Conservation (phyloP, 345 rosid species). For the Anacardium occidentale region DNA sequence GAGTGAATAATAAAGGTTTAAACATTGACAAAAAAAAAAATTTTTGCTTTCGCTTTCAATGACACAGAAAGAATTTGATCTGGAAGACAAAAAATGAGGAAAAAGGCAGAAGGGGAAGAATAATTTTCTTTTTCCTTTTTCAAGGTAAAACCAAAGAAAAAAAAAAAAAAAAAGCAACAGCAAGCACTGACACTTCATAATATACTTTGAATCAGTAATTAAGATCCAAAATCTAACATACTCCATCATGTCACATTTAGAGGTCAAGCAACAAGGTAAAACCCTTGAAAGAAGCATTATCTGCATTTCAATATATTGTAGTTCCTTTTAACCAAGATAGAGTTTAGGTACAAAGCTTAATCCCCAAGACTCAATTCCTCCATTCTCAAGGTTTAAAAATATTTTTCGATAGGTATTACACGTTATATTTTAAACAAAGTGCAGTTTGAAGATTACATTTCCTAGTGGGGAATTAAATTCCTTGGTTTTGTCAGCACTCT, state of each 20-base stretch:
- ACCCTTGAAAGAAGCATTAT: too few relatives aligned
- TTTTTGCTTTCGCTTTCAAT: too few relatives aligned
- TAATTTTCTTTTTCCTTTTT: slow-evolving; percentile 35
- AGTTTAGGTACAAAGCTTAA: background rate
- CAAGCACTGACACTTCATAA: too few relatives aligned
- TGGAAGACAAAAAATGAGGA: background rate
- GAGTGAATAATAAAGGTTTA: too few relatives aligned
- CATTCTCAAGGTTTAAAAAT: background rate
- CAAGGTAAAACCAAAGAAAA: too few relatives aligned
- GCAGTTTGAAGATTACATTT: background rate
- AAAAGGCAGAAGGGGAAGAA: background rate
- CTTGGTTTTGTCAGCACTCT: slow-evolving; percentile 19
- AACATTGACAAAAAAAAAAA: too few relatives aligned
- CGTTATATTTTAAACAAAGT: background rate
- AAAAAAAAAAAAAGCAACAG: too few relatives aligned
- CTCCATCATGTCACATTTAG: too few relatives aligned
- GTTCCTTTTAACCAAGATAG: background rate
- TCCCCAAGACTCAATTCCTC: background rate
- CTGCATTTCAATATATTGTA: background rate
- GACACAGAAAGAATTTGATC: background rate
- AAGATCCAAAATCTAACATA: too few relatives aligned
- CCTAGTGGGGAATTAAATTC: background rate
- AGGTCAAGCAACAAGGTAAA: too few relatives aligned
- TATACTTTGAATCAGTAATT: too few relatives aligned
- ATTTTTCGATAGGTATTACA: slow-evolving; percentile 6